phyloP scores from a whole-genome alignment of 768 basidiomycete genomes.

The Trametes elegans region DNA sequence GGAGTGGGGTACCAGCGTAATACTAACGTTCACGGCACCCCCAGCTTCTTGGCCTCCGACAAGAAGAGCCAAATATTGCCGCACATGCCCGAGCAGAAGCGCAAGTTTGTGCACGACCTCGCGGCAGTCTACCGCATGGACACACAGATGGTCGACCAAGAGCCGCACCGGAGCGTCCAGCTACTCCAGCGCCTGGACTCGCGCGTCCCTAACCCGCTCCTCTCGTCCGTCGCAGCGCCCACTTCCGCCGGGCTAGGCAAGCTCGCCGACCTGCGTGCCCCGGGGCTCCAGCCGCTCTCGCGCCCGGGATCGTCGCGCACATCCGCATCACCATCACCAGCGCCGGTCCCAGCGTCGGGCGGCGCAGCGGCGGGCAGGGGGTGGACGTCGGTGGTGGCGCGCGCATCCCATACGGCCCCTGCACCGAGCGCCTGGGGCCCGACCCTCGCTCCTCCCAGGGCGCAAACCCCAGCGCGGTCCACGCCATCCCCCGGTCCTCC shows the following conservation, averaged over 20 bases:
- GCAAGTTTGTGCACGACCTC: conserved; percentile 82
- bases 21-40: neutral
- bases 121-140: conserved; percentile 81
- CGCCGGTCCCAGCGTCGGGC: neutral
- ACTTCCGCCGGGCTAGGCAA: conserved; percentile 54
- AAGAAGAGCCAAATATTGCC: conserved; percentile 73
- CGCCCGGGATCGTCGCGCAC: conserved; percentile 13
- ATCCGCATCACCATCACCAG: conserved; percentile 8
- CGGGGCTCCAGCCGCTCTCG: conserved; percentile 23
- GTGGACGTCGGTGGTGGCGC: conserved; percentile 35
- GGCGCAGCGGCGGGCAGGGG: conserved; percentile 22
- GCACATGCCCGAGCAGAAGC: conserved; percentile 73
- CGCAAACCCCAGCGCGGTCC: conserved; percentile 10
- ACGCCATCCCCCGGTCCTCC: conserved; percentile 16
- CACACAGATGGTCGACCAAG: conserved; percentile 85
- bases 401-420: conserved; percentile 13
- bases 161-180: conserved; percentile 84
- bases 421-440: conserved; percentile 18
- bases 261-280: conserved; percentile 51
- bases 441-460: neutral
- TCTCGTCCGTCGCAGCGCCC: conserved; percentile 47
- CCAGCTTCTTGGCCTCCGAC: conserved; percentile 69
- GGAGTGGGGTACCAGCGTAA: neutral
- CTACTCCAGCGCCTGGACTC: conserved; percentile 82
- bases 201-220: conserved; percentile 66